A percentile compares a stretch with the other conserved stretches of the same genome.
phyloP scores from a whole-genome alignment of 163 green algal genomes.

The Chlorella variabilis region DNA sequence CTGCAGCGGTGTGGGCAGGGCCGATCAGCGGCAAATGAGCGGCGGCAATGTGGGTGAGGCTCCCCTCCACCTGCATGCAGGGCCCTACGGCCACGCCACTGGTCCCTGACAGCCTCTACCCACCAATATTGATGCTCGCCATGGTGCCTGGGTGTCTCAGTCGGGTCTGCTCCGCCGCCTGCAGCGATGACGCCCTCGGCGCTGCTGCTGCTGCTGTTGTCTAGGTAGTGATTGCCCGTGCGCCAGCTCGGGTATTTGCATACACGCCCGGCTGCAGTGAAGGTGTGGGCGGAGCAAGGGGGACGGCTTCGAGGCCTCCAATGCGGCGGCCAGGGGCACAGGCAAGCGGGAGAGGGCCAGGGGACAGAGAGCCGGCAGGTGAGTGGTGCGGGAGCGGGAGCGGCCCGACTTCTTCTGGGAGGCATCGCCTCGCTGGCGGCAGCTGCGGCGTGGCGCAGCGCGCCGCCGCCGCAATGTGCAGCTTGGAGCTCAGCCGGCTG shows the following conservation, averaged over 20 bases:
- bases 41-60: not conserved
- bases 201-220: not conserved
- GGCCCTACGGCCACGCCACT: not conserved
- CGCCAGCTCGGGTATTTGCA: not conserved
- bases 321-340: not conserved
- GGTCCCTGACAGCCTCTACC: not conserved
- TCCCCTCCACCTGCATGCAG: not conserved
- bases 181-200: not conserved
- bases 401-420: too few species aligned
- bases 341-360: too few species aligned
- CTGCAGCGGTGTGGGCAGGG: not conserved
- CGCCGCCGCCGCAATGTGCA: too few species aligned
- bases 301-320: not conserved
- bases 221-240: not conserved
- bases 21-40: not conserved
- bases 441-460: too few species aligned
- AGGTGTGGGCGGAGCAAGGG: not conserved
- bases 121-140: conserved; percentile 41
- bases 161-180: not conserved
- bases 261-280: not conserved
- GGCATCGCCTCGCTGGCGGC: too few species aligned
- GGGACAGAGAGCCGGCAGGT: too few species aligned
- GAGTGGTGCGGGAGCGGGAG: too few species aligned
- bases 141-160: conserved; percentile 5
- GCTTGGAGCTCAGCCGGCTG: too few species aligned